phyloP scores from a whole-genome alignment of 768 basidiomycete species.

The Boletales sp. region DNA sequence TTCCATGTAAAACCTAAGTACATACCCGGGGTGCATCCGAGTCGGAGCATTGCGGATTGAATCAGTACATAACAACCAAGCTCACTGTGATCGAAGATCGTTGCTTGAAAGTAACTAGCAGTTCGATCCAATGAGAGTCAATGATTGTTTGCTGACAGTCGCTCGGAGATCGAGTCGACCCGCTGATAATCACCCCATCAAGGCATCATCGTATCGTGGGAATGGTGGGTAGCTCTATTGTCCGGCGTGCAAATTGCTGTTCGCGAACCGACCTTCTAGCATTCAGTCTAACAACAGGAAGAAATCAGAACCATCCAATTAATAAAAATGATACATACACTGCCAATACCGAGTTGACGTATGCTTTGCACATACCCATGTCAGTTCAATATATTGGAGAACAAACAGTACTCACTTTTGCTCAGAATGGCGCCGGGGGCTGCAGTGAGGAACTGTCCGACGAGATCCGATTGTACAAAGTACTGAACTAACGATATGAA shows the following conservation, averaged over 20 bases:
- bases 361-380: background rate
- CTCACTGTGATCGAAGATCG: background rate
- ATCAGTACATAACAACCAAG: background rate
- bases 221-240: background rate
- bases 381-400: background rate
- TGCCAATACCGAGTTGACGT: background rate
- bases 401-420: background rate
- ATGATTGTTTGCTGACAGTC: no score
- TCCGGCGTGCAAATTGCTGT: background rate
- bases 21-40: conserved; percentile 2
- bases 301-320: background rate
- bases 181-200: no score
- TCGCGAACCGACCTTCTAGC: background rate
- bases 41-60: no score
- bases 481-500: background rate
- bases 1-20: conserved; percentile 9
- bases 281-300: background rate
- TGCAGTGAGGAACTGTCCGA: background rate
- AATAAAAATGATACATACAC: background rate
- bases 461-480: background rate
- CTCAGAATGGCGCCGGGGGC: background rate
- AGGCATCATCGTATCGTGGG: background rate
- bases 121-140: no score
- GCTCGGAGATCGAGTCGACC: no score
- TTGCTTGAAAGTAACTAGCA: no score